Conservation (phyloP, 768 basidiomycete species). For the Mycena pura region DNA sequence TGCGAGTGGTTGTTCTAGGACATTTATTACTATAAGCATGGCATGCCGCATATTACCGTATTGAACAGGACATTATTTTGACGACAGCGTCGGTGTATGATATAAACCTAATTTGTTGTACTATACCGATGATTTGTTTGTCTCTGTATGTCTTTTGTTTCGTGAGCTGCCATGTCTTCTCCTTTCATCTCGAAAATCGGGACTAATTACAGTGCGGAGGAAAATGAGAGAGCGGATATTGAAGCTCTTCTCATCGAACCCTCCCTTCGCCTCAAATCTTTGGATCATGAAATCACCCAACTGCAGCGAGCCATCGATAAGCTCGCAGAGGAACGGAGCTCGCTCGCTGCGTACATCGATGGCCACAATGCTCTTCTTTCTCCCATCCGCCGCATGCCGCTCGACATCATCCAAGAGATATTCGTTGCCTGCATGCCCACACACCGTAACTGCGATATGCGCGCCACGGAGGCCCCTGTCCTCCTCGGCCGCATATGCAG, state of each 20-base stretch:
- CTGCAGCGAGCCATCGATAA: background rate
- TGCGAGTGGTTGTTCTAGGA: too few species aligned
- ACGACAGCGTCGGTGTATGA: too few species aligned
- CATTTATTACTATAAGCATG: too few species aligned
- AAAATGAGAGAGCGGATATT: background rate
- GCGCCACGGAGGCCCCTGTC: slow-evolving; percentile 10
- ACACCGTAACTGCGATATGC: slow-evolving; percentile 15
- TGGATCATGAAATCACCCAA: slow-evolving; percentile 4
- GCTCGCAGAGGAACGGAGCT: background rate
- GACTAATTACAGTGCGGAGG: slow-evolving; percentile 6
- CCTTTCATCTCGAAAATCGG: slow-evolving; percentile 2
- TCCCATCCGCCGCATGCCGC: background rate
- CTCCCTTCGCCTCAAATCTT: background rate
- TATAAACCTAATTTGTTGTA: too few species aligned
- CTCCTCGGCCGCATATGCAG: slow-evolving; percentile 21
- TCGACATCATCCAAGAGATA: slow-evolving; percentile 12
- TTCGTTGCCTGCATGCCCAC: slow-evolving; percentile 18
- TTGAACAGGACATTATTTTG: too few species aligned
- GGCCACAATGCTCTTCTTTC: slow-evolving; percentile 11
- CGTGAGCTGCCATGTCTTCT: too few species aligned
- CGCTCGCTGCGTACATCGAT: background rate
- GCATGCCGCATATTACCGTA: too few species aligned
- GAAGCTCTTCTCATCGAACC: slow-evolving; percentile 2
- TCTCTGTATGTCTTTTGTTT: too few species aligned
- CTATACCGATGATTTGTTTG: too few species aligned